A percentile compares a stretch with the other conserved stretches of the same genome.
Evolutionary conservation across 768 basidiomycete genomes (phyloP).

Genomic region (Suillus spraguei): DNA sequence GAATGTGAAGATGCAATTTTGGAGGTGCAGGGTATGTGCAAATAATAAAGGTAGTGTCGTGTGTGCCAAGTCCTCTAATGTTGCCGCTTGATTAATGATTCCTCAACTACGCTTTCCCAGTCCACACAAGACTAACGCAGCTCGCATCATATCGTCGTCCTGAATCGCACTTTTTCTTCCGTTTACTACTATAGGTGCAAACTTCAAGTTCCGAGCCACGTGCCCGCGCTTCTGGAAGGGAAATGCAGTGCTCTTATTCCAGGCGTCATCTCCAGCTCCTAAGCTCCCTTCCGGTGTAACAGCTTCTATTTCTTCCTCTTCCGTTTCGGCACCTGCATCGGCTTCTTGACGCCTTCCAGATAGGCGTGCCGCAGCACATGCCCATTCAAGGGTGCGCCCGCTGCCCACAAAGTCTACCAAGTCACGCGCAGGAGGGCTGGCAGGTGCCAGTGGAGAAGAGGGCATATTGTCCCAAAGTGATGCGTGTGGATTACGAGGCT

Average conservation of each 20-base stretch:
- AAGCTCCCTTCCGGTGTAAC: constrained; percentile 63
- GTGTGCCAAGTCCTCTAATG: constrained; percentile 6
- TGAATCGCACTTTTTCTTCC: constrained; percentile 30
- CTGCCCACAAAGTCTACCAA: constrained; percentile 32
- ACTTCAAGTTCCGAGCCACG: constrained; percentile 8
- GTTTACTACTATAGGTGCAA: not conserved
- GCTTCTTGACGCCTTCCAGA: constrained; percentile 36
- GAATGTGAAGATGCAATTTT: constrained; percentile 1
- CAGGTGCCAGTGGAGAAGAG: constrained; percentile 47
- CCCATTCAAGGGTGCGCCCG: constrained; percentile 34
- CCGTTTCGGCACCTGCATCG: constrained; percentile 48
- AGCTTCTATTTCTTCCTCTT: constrained; percentile 65
- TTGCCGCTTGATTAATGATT: not conserved
- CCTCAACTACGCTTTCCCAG: constrained; percentile 33
- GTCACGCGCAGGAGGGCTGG: constrained; percentile 35
- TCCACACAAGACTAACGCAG: constrained; percentile 68
- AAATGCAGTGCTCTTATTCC: constrained; percentile 26
- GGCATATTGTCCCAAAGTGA: constrained; percentile 38
- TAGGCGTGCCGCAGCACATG: constrained; percentile 46
- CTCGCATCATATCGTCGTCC: constrained; percentile 72
- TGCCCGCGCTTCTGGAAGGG: constrained; percentile 1
- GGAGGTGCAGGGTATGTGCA: constrained; percentile 11
- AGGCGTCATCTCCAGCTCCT: constrained; percentile 42
- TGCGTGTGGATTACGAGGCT: constrained; percentile 30
- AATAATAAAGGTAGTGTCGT: constrained; percentile 1